phyloP scores from a whole-genome alignment of 1,284 basidiomycete species.

The Caloboletus firmus region DNA sequence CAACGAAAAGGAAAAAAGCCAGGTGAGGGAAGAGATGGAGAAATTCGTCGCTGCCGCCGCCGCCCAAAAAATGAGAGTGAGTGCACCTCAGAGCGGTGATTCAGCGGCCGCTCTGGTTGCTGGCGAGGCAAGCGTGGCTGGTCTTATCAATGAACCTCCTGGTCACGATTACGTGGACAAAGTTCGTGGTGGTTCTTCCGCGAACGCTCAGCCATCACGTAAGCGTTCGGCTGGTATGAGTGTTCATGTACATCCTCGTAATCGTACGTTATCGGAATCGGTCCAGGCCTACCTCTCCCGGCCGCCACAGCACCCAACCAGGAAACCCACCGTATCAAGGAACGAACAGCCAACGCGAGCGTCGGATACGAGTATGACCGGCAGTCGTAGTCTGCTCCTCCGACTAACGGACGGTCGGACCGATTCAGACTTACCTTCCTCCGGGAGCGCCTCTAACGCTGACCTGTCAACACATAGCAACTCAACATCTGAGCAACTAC shows the following conservation, averaged over 20 bases:
- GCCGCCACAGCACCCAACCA: background rate
- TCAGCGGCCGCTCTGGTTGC: background rate
- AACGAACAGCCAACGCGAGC: background rate
- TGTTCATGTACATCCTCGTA: conserved; percentile 28
- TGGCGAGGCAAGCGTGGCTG: background rate
- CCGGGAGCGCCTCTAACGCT: background rate
- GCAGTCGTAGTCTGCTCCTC: background rate
- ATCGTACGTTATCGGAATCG: conserved; percentile 45
- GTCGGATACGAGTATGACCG: background rate
- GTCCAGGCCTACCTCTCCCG: conserved; percentile 49
- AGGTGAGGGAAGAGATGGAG: background rate
- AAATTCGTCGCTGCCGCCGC: background rate
- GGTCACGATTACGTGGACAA: conserved; percentile 19
- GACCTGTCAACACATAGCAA: background rate
- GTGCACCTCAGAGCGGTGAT: background rate
- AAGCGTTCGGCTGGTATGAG: conserved; percentile 10
- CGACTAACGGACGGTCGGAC: conserved; percentile 6
- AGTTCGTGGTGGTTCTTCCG: conserved; percentile 13
- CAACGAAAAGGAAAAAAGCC: conserved; percentile 26
- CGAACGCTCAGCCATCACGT: conserved; percentile 15
- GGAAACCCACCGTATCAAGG: background rate
- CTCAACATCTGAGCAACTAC: conserved; percentile 20
- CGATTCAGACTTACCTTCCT: background rate
- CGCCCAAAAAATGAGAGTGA: conserved; percentile 1
- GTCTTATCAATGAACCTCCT: background rate